Conservation (phyloP, 805 yeast genomes). For the Scheffersomyces lignosus region DNA sequence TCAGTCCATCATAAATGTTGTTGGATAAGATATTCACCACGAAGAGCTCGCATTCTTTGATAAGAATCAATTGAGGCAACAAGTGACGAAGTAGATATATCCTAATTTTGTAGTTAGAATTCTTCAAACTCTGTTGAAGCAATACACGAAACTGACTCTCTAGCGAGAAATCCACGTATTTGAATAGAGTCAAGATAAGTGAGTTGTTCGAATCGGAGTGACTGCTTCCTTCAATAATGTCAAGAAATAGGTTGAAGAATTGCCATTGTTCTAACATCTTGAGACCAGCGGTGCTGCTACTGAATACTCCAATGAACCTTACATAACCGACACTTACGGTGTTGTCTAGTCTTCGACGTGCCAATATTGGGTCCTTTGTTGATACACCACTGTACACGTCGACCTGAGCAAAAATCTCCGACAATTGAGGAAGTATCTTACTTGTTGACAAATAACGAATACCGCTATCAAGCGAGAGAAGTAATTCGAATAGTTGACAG, state of each 20-base stretch:
- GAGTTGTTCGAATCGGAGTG: constrained; percentile 38
- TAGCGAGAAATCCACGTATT: constrained; percentile 57
- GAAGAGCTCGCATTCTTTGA: constrained; percentile 42
- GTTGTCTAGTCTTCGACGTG: constrained; percentile 54
- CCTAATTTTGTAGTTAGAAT: constrained; percentile 53
- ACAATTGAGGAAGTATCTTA: constrained; percentile 82
- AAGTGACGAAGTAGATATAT: constrained; percentile 56
- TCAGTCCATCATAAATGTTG: constrained; percentile 63
- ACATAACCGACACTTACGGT: constrained; percentile 79
- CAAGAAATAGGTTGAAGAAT: constrained; percentile 75
- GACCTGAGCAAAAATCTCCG: constrained; percentile 83
- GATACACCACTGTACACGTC: constrained; percentile 77
- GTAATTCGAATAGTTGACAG: constrained; percentile 65
- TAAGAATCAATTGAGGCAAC: constrained; percentile 37
- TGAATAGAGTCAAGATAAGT: constrained; percentile 56
- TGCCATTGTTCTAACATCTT: constrained; percentile 78
- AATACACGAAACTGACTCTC: constrained; percentile 70
- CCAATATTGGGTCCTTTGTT: constrained; percentile 73
- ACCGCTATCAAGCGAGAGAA: constrained; percentile 66
- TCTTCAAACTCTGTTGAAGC: constrained; percentile 61
- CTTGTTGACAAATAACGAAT: constrained; percentile 63
- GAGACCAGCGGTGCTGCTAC: constrained; percentile 61
- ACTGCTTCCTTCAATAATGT: constrained; percentile 55
- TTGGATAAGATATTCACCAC: constrained; percentile 57
- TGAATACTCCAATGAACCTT: constrained; percentile 71